phyloP scores from a whole-genome alignment of 2,329 filamentous ascomycete genomes.

The Arthrobotrys pseudoclavata region DNA sequence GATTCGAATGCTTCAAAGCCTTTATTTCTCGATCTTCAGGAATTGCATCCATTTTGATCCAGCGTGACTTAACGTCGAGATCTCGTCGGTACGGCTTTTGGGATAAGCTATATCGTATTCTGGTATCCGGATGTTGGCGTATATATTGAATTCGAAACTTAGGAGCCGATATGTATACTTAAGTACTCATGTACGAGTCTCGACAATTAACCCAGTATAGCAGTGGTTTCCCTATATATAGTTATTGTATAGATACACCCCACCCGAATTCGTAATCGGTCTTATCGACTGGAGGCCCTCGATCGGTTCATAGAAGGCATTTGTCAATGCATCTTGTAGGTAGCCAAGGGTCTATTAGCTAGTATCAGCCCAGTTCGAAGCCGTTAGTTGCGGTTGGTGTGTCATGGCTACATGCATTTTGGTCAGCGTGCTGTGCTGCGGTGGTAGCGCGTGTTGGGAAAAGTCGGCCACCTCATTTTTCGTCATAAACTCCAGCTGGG shows the following conservation, averaged over 20 bases:
- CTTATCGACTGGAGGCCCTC: background rate
- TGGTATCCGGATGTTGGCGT: background rate
- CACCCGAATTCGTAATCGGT: background rate
- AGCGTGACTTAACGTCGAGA: background rate
- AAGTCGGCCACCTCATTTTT: slow-evolving; percentile 51
- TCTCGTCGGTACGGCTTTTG: background rate
- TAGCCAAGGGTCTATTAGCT: background rate
- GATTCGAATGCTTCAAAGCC: slow-evolving; percentile 73
- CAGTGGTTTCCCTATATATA: background rate
- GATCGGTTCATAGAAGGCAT: background rate
- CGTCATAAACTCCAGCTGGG: slow-evolving; percentile 31
- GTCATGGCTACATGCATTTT: slow-evolving; percentile 27
- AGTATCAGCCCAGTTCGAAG: background rate
- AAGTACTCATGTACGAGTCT: background rate
- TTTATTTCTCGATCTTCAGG: slow-evolving; percentile 73
- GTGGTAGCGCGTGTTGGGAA: slow-evolving; percentile 42
- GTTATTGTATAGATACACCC: background rate
- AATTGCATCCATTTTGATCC: slow-evolving; percentile 73
- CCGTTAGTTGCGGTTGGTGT: background rate
- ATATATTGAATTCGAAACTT: background rate
- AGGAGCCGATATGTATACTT: background rate
- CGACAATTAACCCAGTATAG: background rate
- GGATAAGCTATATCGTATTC: background rate
- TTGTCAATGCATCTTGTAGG: background rate
- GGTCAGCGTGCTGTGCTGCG: background rate